A percentile compares a stretch with the other conserved stretches of the same genome.
Evolutionary conservation across 345 rosid species (phyloP).

Genomic region (Populus pruinosa): DNA sequence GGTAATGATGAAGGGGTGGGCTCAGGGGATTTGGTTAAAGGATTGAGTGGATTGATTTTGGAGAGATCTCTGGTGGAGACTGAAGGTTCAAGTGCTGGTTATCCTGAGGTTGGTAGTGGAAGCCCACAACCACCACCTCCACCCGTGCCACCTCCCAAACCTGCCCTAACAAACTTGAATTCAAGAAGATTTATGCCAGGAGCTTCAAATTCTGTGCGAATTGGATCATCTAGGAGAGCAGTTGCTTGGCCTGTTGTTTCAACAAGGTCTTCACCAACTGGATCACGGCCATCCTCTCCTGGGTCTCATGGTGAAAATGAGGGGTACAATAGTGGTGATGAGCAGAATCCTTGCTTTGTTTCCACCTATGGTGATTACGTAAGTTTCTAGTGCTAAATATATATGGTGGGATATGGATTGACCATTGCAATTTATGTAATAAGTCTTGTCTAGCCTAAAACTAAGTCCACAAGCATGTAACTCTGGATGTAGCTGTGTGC

Average conservation of each 20-base stretch:
- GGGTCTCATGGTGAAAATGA: conserved; percentile 85
- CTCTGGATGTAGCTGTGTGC: neutral
- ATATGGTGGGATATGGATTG: neutral
- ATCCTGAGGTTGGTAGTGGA: conserved; percentile 34
- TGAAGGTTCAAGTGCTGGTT: conserved; percentile 49
- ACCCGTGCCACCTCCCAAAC: conserved; percentile 86
- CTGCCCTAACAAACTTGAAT: conserved; percentile 40
- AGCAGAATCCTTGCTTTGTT: conserved; percentile 66
- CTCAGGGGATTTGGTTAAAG: conserved; percentile 32
- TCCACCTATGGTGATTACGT: conserved; percentile 74
- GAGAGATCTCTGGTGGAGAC: conserved; percentile 42
- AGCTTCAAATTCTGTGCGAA: conserved; percentile 47
- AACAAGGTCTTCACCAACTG: conserved; percentile 74
- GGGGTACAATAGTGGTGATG: conserved; percentile 99
- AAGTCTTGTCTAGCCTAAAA: neutral
- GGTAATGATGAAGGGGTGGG: conserved; percentile 35
- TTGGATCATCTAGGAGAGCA: conserved; percentile 66
- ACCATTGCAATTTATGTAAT: neutral
- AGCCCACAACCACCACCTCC: conserved; percentile 72
- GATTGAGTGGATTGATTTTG: conserved; percentile 35
- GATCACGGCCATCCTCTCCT: conserved; percentile 93
- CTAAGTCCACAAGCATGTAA: neutral
- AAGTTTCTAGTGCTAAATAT: conserved; percentile 28
- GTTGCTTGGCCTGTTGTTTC: conserved; percentile 74
- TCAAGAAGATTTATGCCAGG: conserved; percentile 50